Percentiles rank a stretch among this genome's conserved stretches.
Evolutionary conservation across 345 rosid species (phyloP).

Genomic region (Turnera subulata): DNA sequence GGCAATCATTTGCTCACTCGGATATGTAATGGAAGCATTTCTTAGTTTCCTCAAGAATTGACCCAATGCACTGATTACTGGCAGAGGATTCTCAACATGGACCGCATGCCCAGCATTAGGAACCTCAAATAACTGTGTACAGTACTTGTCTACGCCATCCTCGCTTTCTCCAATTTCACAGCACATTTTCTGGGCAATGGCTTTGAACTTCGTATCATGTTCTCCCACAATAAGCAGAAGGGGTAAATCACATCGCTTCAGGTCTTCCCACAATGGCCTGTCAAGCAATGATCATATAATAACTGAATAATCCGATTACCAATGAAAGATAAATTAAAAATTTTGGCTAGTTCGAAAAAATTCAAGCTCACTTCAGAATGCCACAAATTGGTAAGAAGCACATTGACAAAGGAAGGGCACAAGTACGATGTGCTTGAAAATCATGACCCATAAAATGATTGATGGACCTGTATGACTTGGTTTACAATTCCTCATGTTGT

Average conservation of each 20-base stretch:
- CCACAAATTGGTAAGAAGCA: no score
- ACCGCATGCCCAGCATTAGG: conserved; percentile 79
- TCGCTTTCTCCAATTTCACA: conserved; percentile 23
- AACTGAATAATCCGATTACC: background rate
- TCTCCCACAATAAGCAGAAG: conserved; percentile 63
- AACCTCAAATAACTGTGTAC: conserved; percentile 47
- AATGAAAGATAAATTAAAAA: no score
- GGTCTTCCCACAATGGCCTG: conserved; percentile 85
- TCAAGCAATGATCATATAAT: conserved; percentile 1
- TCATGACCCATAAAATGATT: no score
- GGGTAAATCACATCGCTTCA: conserved; percentile 53
- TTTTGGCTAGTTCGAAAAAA: no score
- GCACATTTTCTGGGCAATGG: conserved; percentile 50
- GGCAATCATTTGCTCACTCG: background rate
- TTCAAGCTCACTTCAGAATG: no score
- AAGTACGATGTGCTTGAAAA: no score
- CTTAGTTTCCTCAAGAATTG: conserved; percentile 41
- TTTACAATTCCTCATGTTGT: no score
- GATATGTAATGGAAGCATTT: background rate
- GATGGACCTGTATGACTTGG: no score
- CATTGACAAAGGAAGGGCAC: no score
- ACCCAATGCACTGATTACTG: conserved; percentile 47
- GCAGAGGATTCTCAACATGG: conserved; percentile 81
- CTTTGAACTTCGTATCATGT: conserved; percentile 62
- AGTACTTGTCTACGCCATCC: conserved; percentile 3